Evolutionary conservation across 345 rosid species (phyloP), one percentile per base, ranked within the genome.

Genomic region (Eucalyptus marginata): DNA sequence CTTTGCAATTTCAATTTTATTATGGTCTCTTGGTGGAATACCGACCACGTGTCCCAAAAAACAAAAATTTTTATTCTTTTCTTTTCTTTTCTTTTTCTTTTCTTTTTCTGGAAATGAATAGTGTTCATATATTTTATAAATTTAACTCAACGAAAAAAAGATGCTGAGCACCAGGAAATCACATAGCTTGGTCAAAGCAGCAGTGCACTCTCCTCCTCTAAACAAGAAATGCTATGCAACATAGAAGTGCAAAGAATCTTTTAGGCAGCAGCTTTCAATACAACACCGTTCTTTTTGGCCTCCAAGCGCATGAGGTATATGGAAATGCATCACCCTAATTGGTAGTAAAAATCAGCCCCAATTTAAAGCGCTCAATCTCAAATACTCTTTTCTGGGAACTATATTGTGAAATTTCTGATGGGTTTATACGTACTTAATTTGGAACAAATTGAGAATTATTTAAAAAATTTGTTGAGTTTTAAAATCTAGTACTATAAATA

Each of bases 121-220:
- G 27, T n/a, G n/a, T n/a, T n/a, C n/a, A n/a, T n/a, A n/a, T n/a
- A n/a, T n/a, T n/a, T n/a, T n/a, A n/a, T n/a, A n/a, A n/a, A n/a
- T n/a, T 36, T 36, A 76, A 36, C 43, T 36, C 43, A 47, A 76
- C 36, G 79, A 87, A 52, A 90, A 93, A 86, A 62, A 89, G 94
- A 92, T 93, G 81, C 94, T 90, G 88, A 79, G 88, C 46, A 43
- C 46, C 91, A 15, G 24, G 83, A 76, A 76, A 36, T 36, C 81
- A 36, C 81, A 36, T 87, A 86, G 47, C 12, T 40, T 90, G 49
- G 94, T 93, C 93, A 93, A 95, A 91, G 94, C 93, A 90, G 89
- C 58, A 17, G 56, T 86, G 88, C 86, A 47, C 11, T 71, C 87
- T 68, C 50, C 89, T 81, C 92, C 95, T 90, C 90, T 87, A 88